Evolutionary conservation across 2,329 filamentous ascomycete species (phyloP), one percentile per base, ranked within the genome.

Genomic region (Alternaria atra): DNA sequence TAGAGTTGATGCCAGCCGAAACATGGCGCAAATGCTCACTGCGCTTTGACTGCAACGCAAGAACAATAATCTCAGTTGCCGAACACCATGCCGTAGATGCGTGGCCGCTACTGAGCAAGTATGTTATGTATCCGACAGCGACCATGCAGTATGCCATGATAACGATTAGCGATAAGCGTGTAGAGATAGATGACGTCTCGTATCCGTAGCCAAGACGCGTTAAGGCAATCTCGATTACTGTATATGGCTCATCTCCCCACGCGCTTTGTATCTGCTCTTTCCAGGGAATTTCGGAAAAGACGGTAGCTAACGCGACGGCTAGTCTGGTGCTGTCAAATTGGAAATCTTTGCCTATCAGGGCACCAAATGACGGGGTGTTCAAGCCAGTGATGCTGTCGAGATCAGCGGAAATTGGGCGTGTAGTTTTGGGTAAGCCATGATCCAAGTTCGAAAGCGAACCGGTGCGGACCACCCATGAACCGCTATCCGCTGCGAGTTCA

Each of bases 71-170:
- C 37, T 68, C 66, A 2, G 52, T 59, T 7, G 60, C 54, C 0
- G 63, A 65, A 23, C 60, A 54, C 68, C 65, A 69, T 7, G 66
- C 63, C 5, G 62, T 62, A 0, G 63, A 68, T 17, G 61, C 62
- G n/a, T 47, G 51, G 20, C 65, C 65, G 10, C 60, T 61, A 23
- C 37, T 27, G 20, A 66, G 17, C 15, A 60, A 54, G 29, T 65
- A 69, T 1, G 39, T 7, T 6, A 68, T 13, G 46, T 68, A 65
- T 2, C 12, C 40, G 5, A 65, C 25, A 5, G 55, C 50, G 15
- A 64, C 13, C 1, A 62, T 7, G 40, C 63, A 66, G 39, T 66
- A 68, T 6, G 39, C 15, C 1, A 29, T 29, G 5, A 67, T 52
- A n/a, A n/a, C 57, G 2, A 52, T 29, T 12, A 65, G n/a, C 1